These are phyloP conservation scores for Euphorbia peplus DNA, from an alignment of 345 rosid genomes.

Conservation along the genomic window DNA sequence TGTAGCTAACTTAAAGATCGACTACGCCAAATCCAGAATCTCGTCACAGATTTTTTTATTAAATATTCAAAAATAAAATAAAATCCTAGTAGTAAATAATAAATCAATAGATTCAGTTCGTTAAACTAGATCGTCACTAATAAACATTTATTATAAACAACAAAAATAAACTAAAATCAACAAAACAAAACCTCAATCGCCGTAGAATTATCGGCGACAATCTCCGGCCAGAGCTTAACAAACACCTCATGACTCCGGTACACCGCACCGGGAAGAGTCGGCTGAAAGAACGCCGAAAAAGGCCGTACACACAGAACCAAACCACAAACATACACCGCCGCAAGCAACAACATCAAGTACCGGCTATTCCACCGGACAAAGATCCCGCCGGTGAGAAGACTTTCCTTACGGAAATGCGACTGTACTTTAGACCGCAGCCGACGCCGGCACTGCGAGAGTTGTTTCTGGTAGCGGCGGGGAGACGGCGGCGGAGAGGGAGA, in stretches of 20 bases:
- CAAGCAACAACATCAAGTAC: conserved; percentile 55
- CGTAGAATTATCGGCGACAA: conserved; percentile 65
- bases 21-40: not conserved
- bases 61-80: not conserved
- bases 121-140: not conserved
- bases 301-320: conserved; percentile 83
- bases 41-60: not conserved
- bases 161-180: not conserved
- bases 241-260: conserved; percentile 79
- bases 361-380: conserved; percentile 58
- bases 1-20: not conserved
- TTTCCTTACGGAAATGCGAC: conserved; percentile 44
- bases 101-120: not conserved
- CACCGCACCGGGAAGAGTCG: conserved; percentile 61
- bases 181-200: conserved; percentile 45
- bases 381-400: conserved; percentile 28
- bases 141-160: not conserved
- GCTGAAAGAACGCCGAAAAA: conserved; percentile 53
- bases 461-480: conserved; percentile 40
- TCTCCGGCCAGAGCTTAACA: conserved; percentile 61
- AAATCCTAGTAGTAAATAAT: not conserved
- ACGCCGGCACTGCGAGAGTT: conserved; percentile 50
- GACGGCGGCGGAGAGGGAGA: conserved; percentile 76
- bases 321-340: conserved; percentile 65
- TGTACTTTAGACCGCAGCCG: conserved; percentile 50